Base-by-base conservation (phyloP, 139 green algal species). In the Coelastrella sp. region DNA sequence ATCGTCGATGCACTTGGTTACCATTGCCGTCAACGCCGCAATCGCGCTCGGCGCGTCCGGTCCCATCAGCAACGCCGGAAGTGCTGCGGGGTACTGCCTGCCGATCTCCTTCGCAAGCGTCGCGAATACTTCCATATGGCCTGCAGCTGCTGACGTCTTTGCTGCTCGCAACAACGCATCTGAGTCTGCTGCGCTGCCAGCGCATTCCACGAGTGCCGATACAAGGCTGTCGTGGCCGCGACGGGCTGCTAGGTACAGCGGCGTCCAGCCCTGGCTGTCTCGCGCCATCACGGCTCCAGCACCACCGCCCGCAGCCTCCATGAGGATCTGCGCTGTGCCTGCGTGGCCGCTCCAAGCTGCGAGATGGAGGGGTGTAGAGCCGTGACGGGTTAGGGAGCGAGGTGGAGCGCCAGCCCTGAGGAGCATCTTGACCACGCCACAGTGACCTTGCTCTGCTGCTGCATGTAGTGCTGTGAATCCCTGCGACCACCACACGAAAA, bases 401-500 rank as follows among this genome's bases (percentile, higher is more conserved):
- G 59, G n/a, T 74, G 60, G 59, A 60, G n/a, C 80, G 7, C 80
- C 80, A 3, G 23, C 22, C 20, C 65, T 56, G n/a, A 86, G 59
- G 32, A 86, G 60, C n/a, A 71, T 22, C 20, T 58, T 54, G 3
- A 86, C 80, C 0, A 86, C 80, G 10, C 57, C 58, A 5, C n/a
- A 22, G 14, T 86, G 80, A 22, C 80, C 80, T 14, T 86, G 80
- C 57, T 86, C 80, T 13, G 58, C 64, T 68, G 80, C 80, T 86
- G 80, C 80, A 59, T 86, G 80, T 4, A 86, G 80, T 6, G 80
- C 80, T 16, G 80, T 86, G 60, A 86, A 86, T 19, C 80, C 80
- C 80, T 80, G 74, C 61, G 61, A 68, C 61, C 7, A 10, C 10
- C 7, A 10, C 61, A 68, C 7, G 61, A 7, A 68, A 68, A 68